Evolutionary conservation across 441 rosid genomes (phyloP), one percentile per base, ranked within the genome.

Genomic region (Populus hybrid): DNA sequence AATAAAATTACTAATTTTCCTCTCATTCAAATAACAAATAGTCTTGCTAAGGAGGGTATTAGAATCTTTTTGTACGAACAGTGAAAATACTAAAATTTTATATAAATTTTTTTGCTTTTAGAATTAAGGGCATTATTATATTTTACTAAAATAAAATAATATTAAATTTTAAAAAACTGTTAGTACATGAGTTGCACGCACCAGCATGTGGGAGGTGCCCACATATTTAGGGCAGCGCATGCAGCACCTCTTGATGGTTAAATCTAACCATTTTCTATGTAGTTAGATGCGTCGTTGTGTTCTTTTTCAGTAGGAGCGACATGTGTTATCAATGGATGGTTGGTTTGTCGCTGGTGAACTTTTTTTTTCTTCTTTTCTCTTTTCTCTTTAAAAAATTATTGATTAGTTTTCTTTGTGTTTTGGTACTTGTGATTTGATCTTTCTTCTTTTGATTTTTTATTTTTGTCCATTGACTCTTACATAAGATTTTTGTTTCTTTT

Each of bases 321-420:
- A 28, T 28, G 29, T 28, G 29, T 28, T 2, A 28, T 28, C 29
- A 28, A 28, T 28, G 2, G 29, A 28, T 28, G 29, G 29, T 28
- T 56, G 23, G 0, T 20, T 20, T 56, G 9, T 2, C 0, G 2
- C n/a, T 18, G 0, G 23, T 6, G 9, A 20, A 6, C 24, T 1
- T 6, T 6, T 2, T 2, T 18, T 18, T 6, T 53, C 3, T 28
- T 28, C 1, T 4, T 50, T 16, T 16, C 2, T 53, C 53, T 3
- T 5, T 42, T 1, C 1, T 42, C 1, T 1, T 12, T 0, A 18
- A 53, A 18, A 6, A 6, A 18, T 18, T 16, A 0, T 53, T 53
- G 9, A 18, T 6, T 42, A 40, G 11, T 11, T 0, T 42, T 42
- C 4, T 42, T 42, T 42, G 16, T 42, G 29, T 53, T 18, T 18